Conservation (phyloP, 768 basidiomycete genomes). For the Mycena vulgaris region DNA sequence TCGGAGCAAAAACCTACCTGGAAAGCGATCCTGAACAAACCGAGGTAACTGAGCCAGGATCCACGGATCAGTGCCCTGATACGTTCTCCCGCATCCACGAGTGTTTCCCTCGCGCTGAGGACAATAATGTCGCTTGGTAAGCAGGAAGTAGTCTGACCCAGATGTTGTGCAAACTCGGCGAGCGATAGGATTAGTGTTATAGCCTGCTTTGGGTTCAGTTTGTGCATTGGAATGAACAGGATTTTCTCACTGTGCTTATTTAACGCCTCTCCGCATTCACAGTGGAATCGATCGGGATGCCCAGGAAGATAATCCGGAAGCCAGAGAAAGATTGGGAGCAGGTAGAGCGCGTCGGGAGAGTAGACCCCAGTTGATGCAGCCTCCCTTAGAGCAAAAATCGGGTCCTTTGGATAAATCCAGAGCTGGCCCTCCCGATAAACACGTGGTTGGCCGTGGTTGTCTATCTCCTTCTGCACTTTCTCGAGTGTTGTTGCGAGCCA, state of each 20-base stretch:
- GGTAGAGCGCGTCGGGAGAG: constrained; percentile 18
- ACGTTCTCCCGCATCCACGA: constrained; percentile 30
- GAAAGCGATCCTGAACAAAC: constrained; percentile 35
- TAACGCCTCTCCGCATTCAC: constrained; percentile 22
- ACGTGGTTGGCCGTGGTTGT: constrained; percentile 14
- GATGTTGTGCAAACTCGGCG: constrained; percentile 26
- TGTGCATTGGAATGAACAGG: neutral
- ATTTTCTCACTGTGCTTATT: constrained; percentile 21
- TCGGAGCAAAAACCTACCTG: constrained; percentile 20
- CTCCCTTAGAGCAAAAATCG: constrained; percentile 24
- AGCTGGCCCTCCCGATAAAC: constrained; percentile 19
- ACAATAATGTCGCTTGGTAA: constrained; percentile 30
- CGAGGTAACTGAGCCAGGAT: constrained; percentile 27
- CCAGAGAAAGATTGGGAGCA: constrained; percentile 35
- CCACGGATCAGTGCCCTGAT: constrained; percentile 34
- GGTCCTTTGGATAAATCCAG: constrained; percentile 29
- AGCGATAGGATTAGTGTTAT: constrained; percentile 30
- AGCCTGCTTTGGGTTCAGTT: constrained; percentile 11
- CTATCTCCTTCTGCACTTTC: constrained; percentile 23
- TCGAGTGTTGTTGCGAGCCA: constrained; percentile 19
- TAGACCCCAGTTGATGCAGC: constrained; percentile 20
- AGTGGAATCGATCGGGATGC: constrained; percentile 23
- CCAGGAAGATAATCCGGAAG: constrained; percentile 32
- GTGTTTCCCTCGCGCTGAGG: constrained; percentile 7
- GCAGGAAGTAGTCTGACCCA: constrained; percentile 30